Evolutionary conservation across 78 protist genomes (phyloP).

Genomic region (slime mould (Dictyostelium discoideum)): dicty_2.7 NC_007089.4:4862001-4862500

Average conservation of each 20-base stretch:
- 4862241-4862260: too few species aligned
- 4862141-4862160: too few species aligned
- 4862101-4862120: too few species aligned
- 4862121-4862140: too few species aligned
- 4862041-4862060: neutral
- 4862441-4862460: neutral
- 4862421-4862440: neutral
- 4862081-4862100: too few species aligned
- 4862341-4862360: neutral
- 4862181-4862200: too few species aligned
- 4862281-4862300: neutral
- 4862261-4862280: too few species aligned
- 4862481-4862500: neutral
- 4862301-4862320: neutral
- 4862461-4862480: neutral
- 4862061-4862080: too few species aligned
- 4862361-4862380: neutral
- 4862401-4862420: neutral
- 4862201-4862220: too few species aligned
- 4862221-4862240: too few species aligned
- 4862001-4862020: neutral
- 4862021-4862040: neutral
- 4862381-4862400: conserved; percentile 4
- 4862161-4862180: too few species aligned
- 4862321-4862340: neutral